Base-by-base conservation (phyloP, 1,284 basidiomycete genomes). In the Pascua sp. region DNA sequence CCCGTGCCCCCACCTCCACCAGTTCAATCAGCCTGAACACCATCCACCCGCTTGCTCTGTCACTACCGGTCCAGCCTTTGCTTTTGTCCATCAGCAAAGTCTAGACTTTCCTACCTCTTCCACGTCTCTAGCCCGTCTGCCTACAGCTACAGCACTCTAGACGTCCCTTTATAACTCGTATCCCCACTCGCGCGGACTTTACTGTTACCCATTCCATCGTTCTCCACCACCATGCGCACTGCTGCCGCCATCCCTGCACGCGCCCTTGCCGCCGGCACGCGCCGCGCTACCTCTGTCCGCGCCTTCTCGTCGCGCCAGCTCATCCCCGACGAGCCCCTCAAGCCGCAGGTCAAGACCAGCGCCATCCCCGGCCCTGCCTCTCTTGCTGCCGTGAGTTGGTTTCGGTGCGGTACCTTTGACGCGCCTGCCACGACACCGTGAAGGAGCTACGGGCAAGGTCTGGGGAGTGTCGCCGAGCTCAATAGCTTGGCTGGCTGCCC, bases 311-410 rank as follows among this genome's bases (percentile, higher is more conserved):
- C 66, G 40, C 51, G 55, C 50, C 42, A 59, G 11, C 51, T 64
- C 56, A 60, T 65, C 53, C 65, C 65, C 47, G 48, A 66, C 50
- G 65, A 69, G 61, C 67, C 67, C 8, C 42, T 41, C 13, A 49
- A 47, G 50, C 65, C 67, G 11, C 18, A 44, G 18, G 63, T 68
- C 36, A 41, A 53, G 41, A 64, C 65, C 45, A 49, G 40, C 24
- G 13, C 53, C 15, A 62, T 69, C n/a, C 67, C 67, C 38, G 67
- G 67, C 39, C 63, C 65, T n/a, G 56, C 62, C 32, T 61, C 59
- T 53, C 58, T 59, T 48, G 54, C 53, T 38, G 37, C 56, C 17
- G 66, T 68, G 47, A 54, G 59, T 61, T 18, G 2, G 36, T 5
- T 11, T 32, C 24, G 3, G 24, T 32, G 24, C 24, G 3, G 42